These are phyloP conservation scores for Arachnopeziza araneosa DNA, from an alignment of 2,329 filamentous ascomycete species.

Conservation along the genomic window DNA sequence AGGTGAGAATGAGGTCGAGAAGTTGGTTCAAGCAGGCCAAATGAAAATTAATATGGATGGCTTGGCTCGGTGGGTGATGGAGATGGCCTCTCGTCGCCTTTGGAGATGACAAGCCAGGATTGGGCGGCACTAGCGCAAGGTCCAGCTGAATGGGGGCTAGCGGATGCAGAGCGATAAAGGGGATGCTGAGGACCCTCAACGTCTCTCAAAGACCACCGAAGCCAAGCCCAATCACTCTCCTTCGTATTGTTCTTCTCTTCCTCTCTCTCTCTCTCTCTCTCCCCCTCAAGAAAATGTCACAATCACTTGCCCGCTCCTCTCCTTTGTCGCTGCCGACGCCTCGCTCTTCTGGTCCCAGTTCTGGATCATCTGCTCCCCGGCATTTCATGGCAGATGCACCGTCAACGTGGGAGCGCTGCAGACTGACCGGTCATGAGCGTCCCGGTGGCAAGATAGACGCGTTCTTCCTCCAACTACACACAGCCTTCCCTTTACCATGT, in stretches of 20 bases:
- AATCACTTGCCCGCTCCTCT: too few species aligned
- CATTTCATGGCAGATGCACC: too few species aligned
- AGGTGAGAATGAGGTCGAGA: background rate
- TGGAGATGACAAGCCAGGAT: background rate
- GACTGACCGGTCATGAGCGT: too few species aligned
- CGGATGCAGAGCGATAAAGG: background rate
- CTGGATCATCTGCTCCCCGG: too few species aligned
- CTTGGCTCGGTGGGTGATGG: background rate
- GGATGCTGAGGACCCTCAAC: background rate
- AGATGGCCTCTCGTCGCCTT: background rate
- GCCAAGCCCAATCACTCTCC: background rate
- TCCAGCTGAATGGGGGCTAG: background rate
- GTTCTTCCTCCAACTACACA: too few species aligned
- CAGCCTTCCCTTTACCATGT: too few species aligned
- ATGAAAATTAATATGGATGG: background rate
- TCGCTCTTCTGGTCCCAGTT: too few species aligned
- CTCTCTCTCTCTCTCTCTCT: too few species aligned
- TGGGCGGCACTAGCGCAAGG: background rate
- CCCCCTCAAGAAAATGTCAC: too few species aligned
- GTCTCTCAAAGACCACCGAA: background rate
- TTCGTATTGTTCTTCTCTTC: background rate
- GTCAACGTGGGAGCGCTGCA: too few species aligned
- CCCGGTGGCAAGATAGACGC: too few species aligned
- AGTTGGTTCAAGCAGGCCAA: background rate
- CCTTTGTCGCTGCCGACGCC: too few species aligned